phyloP scores from a whole-genome alignment of 2,329 filamentous ascomycete species.

The Beauveria varroae region DNA sequence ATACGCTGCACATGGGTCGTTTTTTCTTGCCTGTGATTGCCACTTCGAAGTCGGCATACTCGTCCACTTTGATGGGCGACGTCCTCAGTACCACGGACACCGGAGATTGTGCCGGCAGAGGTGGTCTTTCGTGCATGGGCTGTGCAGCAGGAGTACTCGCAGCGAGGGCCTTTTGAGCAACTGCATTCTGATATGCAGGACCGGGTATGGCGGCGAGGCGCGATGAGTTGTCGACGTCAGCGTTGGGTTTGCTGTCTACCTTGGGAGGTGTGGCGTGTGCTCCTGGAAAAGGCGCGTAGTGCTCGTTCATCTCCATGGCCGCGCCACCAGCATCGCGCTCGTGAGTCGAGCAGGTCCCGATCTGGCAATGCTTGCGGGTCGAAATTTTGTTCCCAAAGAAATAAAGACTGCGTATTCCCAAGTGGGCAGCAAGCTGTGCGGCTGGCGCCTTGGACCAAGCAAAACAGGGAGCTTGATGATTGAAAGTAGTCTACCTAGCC shows the following conservation, averaged over 20 bases:
- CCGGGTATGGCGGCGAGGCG: background rate
- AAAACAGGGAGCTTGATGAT: background rate
- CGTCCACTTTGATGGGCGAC: conserved; percentile 4
- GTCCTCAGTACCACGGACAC: conserved; percentile 5
- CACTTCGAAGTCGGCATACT: conserved; percentile 3
- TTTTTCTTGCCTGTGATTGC: background rate
- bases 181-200: background rate
- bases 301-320: background rate
- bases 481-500: background rate
- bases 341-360: background rate
- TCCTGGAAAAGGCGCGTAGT: background rate
- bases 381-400: background rate
- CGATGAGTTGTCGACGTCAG: background rate
- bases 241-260: background rate
- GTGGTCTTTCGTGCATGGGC: background rate
- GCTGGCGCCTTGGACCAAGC: background rate
- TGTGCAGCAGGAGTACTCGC: background rate
- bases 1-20: background rate
- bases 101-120: background rate
- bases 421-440: background rate
- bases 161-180: background rate
- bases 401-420: background rate
- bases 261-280: background rate
- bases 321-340: background rate
- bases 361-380: background rate